Evolutionary conservation across 2,329 filamentous ascomycete species (phyloP).

Genomic region (Phialophora tarda): DNA sequence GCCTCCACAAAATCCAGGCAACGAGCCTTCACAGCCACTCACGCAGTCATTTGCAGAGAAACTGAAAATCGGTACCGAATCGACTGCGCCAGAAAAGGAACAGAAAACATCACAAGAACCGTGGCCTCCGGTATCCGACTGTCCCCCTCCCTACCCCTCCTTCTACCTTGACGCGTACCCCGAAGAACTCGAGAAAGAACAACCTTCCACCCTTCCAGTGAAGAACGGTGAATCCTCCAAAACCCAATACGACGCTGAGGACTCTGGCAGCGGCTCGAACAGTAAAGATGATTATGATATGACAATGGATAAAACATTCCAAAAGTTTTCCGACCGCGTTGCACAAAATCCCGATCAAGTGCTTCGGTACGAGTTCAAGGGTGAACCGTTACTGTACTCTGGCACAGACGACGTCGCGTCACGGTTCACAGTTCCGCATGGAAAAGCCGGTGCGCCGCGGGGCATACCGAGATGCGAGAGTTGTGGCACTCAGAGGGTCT

Average conservation of each 20-base stretch:
- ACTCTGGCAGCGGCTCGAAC: constrained; percentile 43
- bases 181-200: constrained; percentile 71
- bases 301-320: constrained; percentile 74
- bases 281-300: constrained; percentile 66
- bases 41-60: constrained; percentile 79
- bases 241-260: constrained; percentile 44
- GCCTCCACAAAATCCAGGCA: constrained; percentile 48
- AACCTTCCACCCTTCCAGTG: constrained; percentile 28
- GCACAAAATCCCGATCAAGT: constrained; percentile 82
- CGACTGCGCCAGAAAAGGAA: constrained; percentile 39
- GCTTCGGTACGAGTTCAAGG: constrained; percentile 78
- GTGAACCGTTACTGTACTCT: constrained; percentile 77
- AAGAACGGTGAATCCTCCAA: constrained; percentile 51
- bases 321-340: constrained; percentile 78
- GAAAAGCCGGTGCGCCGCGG: constrained; percentile 34
- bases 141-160: constrained; percentile 73
- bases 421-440: constrained; percentile 53
- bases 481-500: constrained; percentile 76
- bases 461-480: constrained; percentile 75
- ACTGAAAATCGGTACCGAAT: constrained; percentile 54
- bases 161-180: constrained; percentile 90
- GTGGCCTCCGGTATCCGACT: constrained; percentile 72
- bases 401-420: constrained; percentile 76
- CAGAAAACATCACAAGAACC: constrained; percentile 58
- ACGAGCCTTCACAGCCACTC: constrained; percentile 58